A percentile compares a stretch with the other conserved stretches of the same genome.
phyloP scores from a whole-genome alignment of 345 rosid species.

The Triadica sebifera region DNA sequence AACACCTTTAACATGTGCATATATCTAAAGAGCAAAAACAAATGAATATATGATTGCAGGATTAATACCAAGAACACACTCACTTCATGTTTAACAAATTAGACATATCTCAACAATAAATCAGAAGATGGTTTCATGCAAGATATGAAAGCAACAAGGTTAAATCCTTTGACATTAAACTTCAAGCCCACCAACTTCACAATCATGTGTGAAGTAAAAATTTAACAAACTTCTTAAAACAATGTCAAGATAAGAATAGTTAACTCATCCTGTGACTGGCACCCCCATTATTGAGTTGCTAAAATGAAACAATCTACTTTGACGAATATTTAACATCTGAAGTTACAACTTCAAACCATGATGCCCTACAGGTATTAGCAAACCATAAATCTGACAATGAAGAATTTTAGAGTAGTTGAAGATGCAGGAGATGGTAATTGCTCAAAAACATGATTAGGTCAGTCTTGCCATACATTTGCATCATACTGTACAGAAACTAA shows the following conservation, averaged over 20 bases:
- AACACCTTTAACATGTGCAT: background rate
- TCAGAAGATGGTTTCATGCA: background rate
- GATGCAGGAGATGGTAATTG: background rate
- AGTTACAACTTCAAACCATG: background rate
- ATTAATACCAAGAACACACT: background rate
- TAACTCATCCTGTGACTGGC: background rate
- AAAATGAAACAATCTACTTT: background rate
- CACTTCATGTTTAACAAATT: background rate
- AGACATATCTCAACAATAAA: background rate
- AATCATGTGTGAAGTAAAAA: background rate
- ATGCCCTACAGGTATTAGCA: background rate
- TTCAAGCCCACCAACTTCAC: background rate
- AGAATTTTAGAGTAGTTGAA: background rate
- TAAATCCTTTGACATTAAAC: background rate
- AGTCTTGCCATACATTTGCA: background rate
- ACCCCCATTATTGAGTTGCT: background rate
- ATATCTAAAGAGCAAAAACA: background rate
- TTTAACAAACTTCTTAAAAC: background rate
- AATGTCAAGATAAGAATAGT: background rate
- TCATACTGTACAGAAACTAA: background rate
- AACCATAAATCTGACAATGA: background rate
- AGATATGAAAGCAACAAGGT: background rate
- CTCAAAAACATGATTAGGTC: background rate
- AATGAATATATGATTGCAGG: background rate
- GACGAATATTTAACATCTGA: background rate